phyloP scores from a whole-genome alignment of 2,329 filamentous ascomycete species.

The Aaosphaeria pasadenensis region DNA sequence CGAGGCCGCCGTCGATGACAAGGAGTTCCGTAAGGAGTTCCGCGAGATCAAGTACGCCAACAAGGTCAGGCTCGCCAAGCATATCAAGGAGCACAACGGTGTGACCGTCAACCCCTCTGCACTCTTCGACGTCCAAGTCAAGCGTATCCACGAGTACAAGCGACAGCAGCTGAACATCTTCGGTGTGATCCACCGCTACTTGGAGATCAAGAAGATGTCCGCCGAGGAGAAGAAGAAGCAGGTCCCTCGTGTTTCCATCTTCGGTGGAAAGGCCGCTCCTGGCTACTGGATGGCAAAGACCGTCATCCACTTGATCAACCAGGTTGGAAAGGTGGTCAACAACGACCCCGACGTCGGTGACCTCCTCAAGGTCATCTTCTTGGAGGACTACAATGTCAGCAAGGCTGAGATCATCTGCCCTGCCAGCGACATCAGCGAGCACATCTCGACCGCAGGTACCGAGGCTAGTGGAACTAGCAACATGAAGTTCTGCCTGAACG shows the following conservation, averaged over 20 bases:
- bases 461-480: slow-evolving; percentile 88
- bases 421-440: slow-evolving; percentile 94
- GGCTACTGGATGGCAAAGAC: slow-evolving; percentile 99
- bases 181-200: slow-evolving; percentile 91
- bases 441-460: slow-evolving; percentile 96
- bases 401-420: slow-evolving; percentile 97
- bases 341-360: slow-evolving; percentile 89
- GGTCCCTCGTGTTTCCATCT: slow-evolving; percentile 86
- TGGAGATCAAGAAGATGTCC: slow-evolving; percentile 81
- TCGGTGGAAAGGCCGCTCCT: slow-evolving; percentile 95
- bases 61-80: slow-evolving; percentile 87
- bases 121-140: slow-evolving; percentile 96
- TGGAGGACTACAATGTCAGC: slow-evolving; percentile 99
- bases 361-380: slow-evolving; percentile 91
- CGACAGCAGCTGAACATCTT: slow-evolving; percentile 99
- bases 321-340: slow-evolving; percentile 86
- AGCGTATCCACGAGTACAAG: slow-evolving; percentile 99
- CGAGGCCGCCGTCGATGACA: slow-evolving; percentile 79
- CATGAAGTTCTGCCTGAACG: slow-evolving; percentile 99
- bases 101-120: slow-evolving; percentile 82
- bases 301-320: slow-evolving; percentile 94
- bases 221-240: slow-evolving; percentile 83
- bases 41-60: slow-evolving; percentile 95
- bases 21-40: slow-evolving; percentile 91
- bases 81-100: slow-evolving; percentile 79